Base-by-base conservation (phyloP, 2,329 filamentous ascomycete genomes). In the Calcarisporium arbuscula region DNA sequence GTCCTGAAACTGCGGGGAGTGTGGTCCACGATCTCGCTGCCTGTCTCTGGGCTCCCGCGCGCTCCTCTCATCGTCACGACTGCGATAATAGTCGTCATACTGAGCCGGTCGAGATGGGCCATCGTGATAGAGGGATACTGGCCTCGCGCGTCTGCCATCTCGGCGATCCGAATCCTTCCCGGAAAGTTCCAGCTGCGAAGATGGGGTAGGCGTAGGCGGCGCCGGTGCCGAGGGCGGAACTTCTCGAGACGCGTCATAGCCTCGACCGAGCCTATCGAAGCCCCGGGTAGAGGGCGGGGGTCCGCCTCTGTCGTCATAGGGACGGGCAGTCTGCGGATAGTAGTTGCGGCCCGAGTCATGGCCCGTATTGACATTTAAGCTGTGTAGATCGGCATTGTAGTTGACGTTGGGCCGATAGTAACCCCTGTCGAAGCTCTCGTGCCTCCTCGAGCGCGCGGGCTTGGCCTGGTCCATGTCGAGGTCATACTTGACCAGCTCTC, bases 211-310 rank as follows among this genome's bases (percentile, higher is more conserved):
- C 17, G 64, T 56, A 4, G 62, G 59, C 5, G 61, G 53, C 11
- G 58, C 51, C 5, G 65, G 59, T n/a, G 56, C 64, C 18, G 59
- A 48, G 7, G 68, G 64, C 1, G 65, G 63, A 11, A 70, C 57
- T 6, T 60, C 52, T 8, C 54, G 46, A 26, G 69, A 59, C 19
- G 65, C 53, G 17, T 73, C 70, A 41, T 74, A 75, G 6, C 60
- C 30, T 38, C 72, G 64, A 45, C 74, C 74, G 43, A 85, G 74
- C 57, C 77, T 83, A 47, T 86, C 82, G 43, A 87, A 77, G 1
- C 80, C 82, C 46, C 81, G 68, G 4, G 77, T 84, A 5, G 79
- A 75, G 5, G 80, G 80, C 8, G 84, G 83, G 3, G 82, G 82
- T 0, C 72, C 68, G 20, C 70, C 55, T 17, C 59, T 50, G 27